Conservation (phyloP, 352 stramenopile species). For the Phytophthora quininea region DNA sequence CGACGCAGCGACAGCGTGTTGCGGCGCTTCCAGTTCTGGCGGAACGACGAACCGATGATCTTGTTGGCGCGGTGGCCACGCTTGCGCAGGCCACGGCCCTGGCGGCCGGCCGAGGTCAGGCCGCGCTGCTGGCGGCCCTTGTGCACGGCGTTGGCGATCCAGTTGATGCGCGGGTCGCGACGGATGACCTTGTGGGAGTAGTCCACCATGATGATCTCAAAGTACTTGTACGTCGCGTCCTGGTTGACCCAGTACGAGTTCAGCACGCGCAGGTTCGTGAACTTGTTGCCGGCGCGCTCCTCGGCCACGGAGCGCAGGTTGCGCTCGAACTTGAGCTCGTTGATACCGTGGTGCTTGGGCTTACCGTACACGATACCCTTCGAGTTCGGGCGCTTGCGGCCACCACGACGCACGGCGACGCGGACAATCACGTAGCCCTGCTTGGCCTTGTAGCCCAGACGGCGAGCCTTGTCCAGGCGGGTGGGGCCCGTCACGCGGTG, state of each 20-base stretch:
- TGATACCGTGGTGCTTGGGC: slow-evolving; percentile 99
- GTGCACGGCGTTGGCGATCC: slow-evolving; percentile 99
- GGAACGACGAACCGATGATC: slow-evolving; percentile 97
- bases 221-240: slow-evolving; percentile 99
- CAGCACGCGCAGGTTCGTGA: slow-evolving; percentile 98
- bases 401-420: slow-evolving; percentile 97
- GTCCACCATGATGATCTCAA: slow-evolving; percentile 99
- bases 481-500: slow-evolving; percentile 94
- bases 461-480: slow-evolving; percentile 99
- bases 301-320: slow-evolving; percentile 98
- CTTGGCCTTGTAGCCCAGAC: slow-evolving; percentile 99
- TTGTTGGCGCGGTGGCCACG: slow-evolving; percentile 99
- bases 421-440: slow-evolving; percentile 98
- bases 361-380: slow-evolving; percentile 99
- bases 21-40: slow-evolving; percentile 98
- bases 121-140: slow-evolving; percentile 99
- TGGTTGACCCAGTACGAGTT: slow-evolving; percentile 99
- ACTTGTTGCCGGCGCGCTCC: slow-evolving; percentile 98
- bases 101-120: slow-evolving; percentile 97
- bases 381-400: slow-evolving; percentile 98
- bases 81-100: slow-evolving; percentile 97
- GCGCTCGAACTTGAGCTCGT: slow-evolving; percentile 99
- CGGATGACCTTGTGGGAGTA: slow-evolving; percentile 97
- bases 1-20: slow-evolving; percentile 98
- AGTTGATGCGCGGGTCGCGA: slow-evolving; percentile 99